A percentile compares a stretch with the other conserved stretches of the same genome.
Evolutionary conservation across 2,329 filamentous ascomycete species (phyloP).

Genomic region (Fusarium decemcellulare): DNA sequence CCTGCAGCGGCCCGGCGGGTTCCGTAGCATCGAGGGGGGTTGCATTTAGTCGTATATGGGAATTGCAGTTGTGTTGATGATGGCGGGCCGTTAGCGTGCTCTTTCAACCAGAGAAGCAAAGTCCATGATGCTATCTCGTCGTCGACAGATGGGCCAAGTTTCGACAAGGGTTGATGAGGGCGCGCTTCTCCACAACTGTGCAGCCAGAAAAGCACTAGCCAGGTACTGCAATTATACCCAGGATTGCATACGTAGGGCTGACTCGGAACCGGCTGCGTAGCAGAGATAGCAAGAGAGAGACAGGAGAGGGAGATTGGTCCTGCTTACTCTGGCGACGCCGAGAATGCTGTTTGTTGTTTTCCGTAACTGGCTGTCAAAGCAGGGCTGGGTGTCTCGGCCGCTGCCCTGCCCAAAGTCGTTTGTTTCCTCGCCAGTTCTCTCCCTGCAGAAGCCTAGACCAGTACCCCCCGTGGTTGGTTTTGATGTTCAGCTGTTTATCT

Average conservation of each 20-base stretch:
- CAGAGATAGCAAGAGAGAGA: background rate
- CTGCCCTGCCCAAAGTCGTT: background rate
- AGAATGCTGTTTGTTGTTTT: background rate
- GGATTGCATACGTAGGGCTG: constrained; percentile 8
- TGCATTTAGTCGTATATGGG: background rate
- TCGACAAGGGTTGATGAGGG: constrained; percentile 5
- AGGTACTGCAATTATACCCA: background rate
- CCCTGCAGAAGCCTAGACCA: background rate
- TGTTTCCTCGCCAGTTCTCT: background rate
- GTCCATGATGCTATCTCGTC: background rate
- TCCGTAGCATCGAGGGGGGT: constrained; percentile 3
- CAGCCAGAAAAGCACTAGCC: constrained; percentile 4
- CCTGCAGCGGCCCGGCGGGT: background rate
- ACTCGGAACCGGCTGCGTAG: background rate
- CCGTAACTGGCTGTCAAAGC: background rate
- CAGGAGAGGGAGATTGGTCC: background rate
- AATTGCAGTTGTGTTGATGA: background rate
- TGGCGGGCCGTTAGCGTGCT: too few species aligned
- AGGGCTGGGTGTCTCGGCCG: background rate
- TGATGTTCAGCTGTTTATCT: background rate
- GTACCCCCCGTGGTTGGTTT: background rate
- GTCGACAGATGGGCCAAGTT: background rate
- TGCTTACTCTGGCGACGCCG: constrained; percentile 10
- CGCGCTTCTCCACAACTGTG: constrained; percentile 4
- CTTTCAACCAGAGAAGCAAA: background rate